Evolutionary conservation across 2,329 filamentous ascomycete species (phyloP), one percentile per base, ranked within the genome.

Genomic region (Trichoderma atrobrunneum): DNA sequence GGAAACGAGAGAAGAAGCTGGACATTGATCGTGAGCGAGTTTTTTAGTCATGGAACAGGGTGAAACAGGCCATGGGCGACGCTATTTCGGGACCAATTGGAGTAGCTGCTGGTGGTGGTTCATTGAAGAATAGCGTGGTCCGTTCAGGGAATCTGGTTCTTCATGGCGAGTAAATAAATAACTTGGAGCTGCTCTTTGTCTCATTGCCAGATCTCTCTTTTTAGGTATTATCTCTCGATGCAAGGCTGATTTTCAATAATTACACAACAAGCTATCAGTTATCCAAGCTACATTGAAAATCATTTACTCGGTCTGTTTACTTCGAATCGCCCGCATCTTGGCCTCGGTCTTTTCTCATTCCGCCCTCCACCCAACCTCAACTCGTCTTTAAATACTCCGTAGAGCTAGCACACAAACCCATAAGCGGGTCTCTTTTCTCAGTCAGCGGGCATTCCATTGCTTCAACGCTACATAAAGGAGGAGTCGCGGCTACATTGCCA

Each of bases 391-490:
- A 66, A 56, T 56, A n/a, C n/a, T n/a, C n/a, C n/a, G n/a, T n/a
- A 56, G 48, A 12, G 24, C 7, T 57, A 30, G 51, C 51, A 57
- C 32, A 26, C 30, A 67, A 34, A 43, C n/a, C 32, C 34, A 69
- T 24, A 60, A 61, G 56, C 66, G 66, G 66, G 56, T 69, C 65
- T 69, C 54, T 16, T 48, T 48, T 14, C 36, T 14, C 66, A 18
- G 48, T 26, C 56, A 60, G 66, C 66, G 56, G 66, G 66, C 26
- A 51, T 69, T 61, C 56, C 28, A 30, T 61, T 34, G 14, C 24
- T 69, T 34, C 24, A 32, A 43, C 65, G 54, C 56, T 61, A 69
- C 56, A 48, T 69, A 66, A 56, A 57, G 63, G 39, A 43, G 62
- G 62, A 54, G 39, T 54, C 18, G 62, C 62, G 30, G 43, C 48